Conservation (phyloP, 2,329 filamentous ascomycete species). For the Acrocalymma vagum region DNA sequence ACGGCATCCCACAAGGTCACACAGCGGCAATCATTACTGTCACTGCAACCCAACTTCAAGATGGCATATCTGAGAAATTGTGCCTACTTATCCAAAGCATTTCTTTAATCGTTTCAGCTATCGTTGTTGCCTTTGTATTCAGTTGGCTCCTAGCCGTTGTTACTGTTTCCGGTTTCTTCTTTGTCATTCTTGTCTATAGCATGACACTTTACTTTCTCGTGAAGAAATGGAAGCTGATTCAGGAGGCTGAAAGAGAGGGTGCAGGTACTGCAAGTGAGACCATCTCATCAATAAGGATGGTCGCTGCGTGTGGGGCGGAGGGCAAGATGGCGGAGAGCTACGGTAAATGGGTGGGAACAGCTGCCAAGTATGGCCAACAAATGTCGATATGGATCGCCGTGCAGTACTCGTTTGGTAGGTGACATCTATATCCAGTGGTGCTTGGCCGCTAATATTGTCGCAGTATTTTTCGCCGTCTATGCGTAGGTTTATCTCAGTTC, state of each 20-base stretch:
- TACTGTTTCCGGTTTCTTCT: slow-evolving; percentile 29
- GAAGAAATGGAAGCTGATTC: slow-evolving; percentile 22
- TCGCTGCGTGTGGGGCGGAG: slow-evolving; percentile 33
- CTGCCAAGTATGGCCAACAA: slow-evolving; percentile 13
- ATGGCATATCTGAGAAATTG: slow-evolving; percentile 38
- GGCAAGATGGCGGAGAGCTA: slow-evolving; percentile 25
- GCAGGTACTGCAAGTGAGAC: slow-evolving; percentile 25
- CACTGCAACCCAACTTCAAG: slow-evolving; percentile 33
- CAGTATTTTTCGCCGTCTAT: slow-evolving; percentile 34
- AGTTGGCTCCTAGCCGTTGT: slow-evolving; percentile 37
- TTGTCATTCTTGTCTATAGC: slow-evolving; percentile 29
- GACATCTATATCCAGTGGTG: not conserved
- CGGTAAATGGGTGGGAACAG: slow-evolving; percentile 12
- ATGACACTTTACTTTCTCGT: slow-evolving; percentile 25
- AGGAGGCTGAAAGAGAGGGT: slow-evolving; percentile 28
- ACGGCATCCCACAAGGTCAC: slow-evolving; percentile 35
- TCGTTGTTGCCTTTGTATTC: slow-evolving; percentile 35
- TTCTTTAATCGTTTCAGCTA: slow-evolving; percentile 27
- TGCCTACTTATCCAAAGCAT: slow-evolving; percentile 33
- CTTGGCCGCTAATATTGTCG: slow-evolving; percentile 3
- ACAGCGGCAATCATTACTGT: slow-evolving; percentile 38
- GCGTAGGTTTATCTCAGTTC: slow-evolving; percentile 20
- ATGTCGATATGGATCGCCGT: slow-evolving; percentile 26
- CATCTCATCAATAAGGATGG: slow-evolving; percentile 29
- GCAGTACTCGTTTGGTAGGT: slow-evolving; percentile 30